Evolutionary conservation across 768 basidiomycete genomes (phyloP).

Genomic region (Collybia sp.): DNA sequence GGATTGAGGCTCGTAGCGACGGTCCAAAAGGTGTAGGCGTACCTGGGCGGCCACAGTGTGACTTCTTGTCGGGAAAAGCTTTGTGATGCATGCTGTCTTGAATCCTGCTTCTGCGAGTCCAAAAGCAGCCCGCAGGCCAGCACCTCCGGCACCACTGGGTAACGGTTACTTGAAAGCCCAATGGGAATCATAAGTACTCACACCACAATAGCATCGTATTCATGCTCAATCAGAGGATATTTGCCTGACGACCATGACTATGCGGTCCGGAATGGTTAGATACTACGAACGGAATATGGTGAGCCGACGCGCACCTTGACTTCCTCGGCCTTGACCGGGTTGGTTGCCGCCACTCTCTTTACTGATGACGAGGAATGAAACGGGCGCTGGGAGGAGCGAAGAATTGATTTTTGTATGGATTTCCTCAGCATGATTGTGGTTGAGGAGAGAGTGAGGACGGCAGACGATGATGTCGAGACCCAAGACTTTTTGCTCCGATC

Average conservation of each 20-base stretch:
- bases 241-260: slow-evolving; percentile 81
- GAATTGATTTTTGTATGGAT: slow-evolving; percentile 49
- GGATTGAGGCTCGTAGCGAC: slow-evolving; percentile 8
- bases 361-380: slow-evolving; percentile 65
- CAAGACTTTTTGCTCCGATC: background rate
- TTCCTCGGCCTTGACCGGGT: slow-evolving; percentile 77
- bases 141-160: slow-evolving; percentile 91
- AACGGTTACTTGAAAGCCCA: background rate
- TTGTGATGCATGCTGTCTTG: slow-evolving; percentile 99
- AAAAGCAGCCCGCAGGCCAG: slow-evolving; percentile 96
- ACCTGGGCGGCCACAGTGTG: slow-evolving; percentile 99
- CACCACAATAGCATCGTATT: slow-evolving; percentile 99
- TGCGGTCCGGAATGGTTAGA: slow-evolving; percentile 12
- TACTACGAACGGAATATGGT: slow-evolving; percentile 5
- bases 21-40: slow-evolving; percentile 12
- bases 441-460: slow-evolving; percentile 12
- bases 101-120: slow-evolving; percentile 97
- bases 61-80: slow-evolving; percentile 96
- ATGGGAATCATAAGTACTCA: slow-evolving; percentile 42
- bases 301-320: slow-evolving; percentile 51
- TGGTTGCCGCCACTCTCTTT: slow-evolving; percentile 61
- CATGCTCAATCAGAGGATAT: slow-evolving; percentile 97
- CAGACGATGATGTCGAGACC: background rate
- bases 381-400: slow-evolving; percentile 41
- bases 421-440: slow-evolving; percentile 58